Evolutionary conservation across 805 yeast genomes (phyloP).

Genomic region (Candida gorgasii): DNA sequence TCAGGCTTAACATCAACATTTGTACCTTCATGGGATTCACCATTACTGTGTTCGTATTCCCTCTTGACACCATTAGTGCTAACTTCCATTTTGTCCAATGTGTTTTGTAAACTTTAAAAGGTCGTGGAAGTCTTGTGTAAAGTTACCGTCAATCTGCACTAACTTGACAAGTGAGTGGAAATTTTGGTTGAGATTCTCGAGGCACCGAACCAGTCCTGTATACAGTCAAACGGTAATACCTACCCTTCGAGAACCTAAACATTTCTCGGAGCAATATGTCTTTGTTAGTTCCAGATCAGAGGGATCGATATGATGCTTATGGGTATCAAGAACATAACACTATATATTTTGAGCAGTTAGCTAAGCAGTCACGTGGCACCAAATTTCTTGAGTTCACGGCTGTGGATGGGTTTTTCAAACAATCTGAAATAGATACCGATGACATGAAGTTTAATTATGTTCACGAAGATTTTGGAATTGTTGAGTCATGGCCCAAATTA

Average conservation of each 20-base stretch:
- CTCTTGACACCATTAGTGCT: slow-evolving; percentile 5
- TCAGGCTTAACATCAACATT: not conserved
- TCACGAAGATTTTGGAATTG: slow-evolving; percentile 46
- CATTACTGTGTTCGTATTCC: not conserved
- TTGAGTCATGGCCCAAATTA: slow-evolving; percentile 41
- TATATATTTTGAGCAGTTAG: slow-evolving; percentile 14
- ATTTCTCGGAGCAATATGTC: not conserved
- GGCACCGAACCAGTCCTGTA: not conserved
- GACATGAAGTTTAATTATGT: slow-evolving; percentile 47
- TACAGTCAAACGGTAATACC: not conserved
- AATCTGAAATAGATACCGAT: slow-evolving; percentile 43
- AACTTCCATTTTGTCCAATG: slow-evolving; percentile 3
- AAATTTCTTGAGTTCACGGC: slow-evolving; percentile 35
- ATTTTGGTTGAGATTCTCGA: slow-evolving; percentile 6
- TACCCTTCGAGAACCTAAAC: not conserved
- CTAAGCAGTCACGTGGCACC: not conserved
- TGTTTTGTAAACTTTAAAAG: not conserved
- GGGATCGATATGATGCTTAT: slow-evolving; percentile 36
- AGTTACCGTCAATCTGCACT: not conserved
- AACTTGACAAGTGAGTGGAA: not conserved
- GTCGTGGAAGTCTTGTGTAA: not conserved
- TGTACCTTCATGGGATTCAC: not conserved
- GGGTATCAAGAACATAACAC: slow-evolving; percentile 22
- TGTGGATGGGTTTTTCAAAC: slow-evolving; percentile 52
- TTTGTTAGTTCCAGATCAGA: slow-evolving; percentile 26